Base-by-base conservation (phyloP, 2,329 filamentous ascomycete species). In the Penicillium rolfsii region DNA sequence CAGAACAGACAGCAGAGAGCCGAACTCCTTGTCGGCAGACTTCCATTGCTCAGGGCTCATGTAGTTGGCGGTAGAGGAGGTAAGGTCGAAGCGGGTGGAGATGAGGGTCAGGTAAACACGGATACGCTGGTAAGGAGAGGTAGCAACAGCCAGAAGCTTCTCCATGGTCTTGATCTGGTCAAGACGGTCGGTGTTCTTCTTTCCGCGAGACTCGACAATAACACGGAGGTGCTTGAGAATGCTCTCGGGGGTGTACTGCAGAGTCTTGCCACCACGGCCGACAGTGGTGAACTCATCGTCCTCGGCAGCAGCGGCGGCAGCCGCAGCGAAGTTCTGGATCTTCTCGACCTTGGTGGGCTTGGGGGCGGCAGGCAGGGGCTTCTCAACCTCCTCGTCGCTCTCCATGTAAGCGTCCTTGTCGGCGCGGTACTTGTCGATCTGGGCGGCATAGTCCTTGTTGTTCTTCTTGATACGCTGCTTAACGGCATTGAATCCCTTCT, bases 391-490 rank as follows among this genome's bases (percentile, higher is more conserved):
- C 55, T 91, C 89, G 24, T 93, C 88, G 48, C 91, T 91, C 76
- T 90, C 88, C 91, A 97, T 93, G 80, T 89, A 98, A 19, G 82
- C 88, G 66, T 94, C 92, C 78, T 94, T 92, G 78, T 96, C 87
- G 65, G 87, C 89, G 69, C 91, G 86, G 83, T 94, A 99, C 66
- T 89, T 86, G 70, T 97, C 92, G 71, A 99, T 89, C 74, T 97
- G 91, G 64, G 85, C 83, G 74, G 91, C 87, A 81, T 94, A 94
- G 67, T 98, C 94, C 82, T 96, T 96, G 85, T 94, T 96, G 82
- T 94, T 94, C 87, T 97, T 98, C 87, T 94, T 93, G 83, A 99
- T 92, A 82, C 93, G 93, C 80, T 99, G 95, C 82, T 97, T 96
- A 74, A 98, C 91, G 64, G 93, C 92, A 78, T 98, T 99, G 73